phyloP scores from a whole-genome alignment of 768 basidiomycete species.

The Pulveroboletus sp. region DNA sequence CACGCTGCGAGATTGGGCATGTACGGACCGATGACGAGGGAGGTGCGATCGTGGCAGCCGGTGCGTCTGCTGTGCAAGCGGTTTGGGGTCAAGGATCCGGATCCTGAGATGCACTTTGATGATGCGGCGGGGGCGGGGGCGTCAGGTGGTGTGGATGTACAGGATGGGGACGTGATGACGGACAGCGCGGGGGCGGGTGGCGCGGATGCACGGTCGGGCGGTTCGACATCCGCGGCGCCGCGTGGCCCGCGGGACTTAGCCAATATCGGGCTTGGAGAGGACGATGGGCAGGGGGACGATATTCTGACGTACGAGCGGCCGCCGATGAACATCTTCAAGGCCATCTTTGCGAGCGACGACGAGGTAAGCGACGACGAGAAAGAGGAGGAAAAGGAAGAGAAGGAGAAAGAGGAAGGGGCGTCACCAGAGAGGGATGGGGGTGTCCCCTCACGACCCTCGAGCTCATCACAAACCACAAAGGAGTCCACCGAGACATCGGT shows the following conservation, averaged over 20 bases:
- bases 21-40: conserved; percentile 86
- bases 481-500: background rate
- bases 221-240: background rate
- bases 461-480: conserved; percentile 1
- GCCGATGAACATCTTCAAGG: conserved; percentile 91
- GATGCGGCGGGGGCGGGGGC: conserved; percentile 29
- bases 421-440: conserved; percentile 5
- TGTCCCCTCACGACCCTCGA: too few relatives aligned
- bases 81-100: conserved; percentile 87
- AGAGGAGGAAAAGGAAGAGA: conserved; percentile 26
- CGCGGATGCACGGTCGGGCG: background rate
- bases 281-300: conserved; percentile 84
- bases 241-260: conserved; percentile 55
- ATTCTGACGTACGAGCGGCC: conserved; percentile 87
- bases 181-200: background rate
- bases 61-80: conserved; percentile 86
- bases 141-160: conserved; percentile 14
- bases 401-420: conserved; percentile 2
- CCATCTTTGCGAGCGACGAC: conserved; percentile 94
- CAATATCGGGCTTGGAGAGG: conserved; percentile 89
- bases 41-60: conserved; percentile 72
- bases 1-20: conserved; percentile 83
- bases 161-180: background rate
- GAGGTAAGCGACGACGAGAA: conserved; percentile 76
- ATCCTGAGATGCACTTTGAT: conserved; percentile 49